Conservation (phyloP, 1,284 basidiomycete species). For the Ustilago tritici region DNA sequence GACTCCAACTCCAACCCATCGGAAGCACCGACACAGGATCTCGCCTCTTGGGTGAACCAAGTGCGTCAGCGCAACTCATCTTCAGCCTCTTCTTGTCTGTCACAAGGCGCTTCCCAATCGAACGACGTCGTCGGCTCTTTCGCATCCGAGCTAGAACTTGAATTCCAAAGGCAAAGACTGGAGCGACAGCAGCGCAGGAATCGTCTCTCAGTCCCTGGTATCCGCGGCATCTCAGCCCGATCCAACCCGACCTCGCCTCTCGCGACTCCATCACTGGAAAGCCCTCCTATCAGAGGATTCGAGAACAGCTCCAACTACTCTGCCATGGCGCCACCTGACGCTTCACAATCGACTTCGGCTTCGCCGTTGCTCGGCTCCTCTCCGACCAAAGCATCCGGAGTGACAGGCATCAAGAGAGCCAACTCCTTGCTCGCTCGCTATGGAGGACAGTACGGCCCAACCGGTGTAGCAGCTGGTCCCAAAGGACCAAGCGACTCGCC, state of each 20-base stretch:
- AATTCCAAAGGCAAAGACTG: constrained; percentile 41
- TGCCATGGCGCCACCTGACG: constrained; percentile 31
- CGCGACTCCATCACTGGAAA: constrained; percentile 30
- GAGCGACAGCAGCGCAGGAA: constrained; percentile 43
- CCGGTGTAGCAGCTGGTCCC: constrained; percentile 57
- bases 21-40: constrained; percentile 36
- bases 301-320: constrained; percentile 5
- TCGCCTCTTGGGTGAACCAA: constrained; percentile 46
- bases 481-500: constrained; percentile 41
- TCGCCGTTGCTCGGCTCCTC: constrained; percentile 41
- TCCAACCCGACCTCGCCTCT: constrained; percentile 40
- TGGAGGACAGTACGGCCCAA: constrained; percentile 67
- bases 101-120: constrained; percentile 6
- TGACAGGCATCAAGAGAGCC: constrained; percentile 42
- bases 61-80: constrained; percentile 46
- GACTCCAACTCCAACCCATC: constrained; percentile 9
- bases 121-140: constrained; percentile 14
- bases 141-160: constrained; percentile 40
- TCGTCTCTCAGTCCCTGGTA: constrained; percentile 39
- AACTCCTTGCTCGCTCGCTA: constrained; percentile 63
- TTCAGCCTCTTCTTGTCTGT: constrained; percentile 17
- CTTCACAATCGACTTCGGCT: constrained; percentile 25
- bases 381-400: constrained; percentile 41
- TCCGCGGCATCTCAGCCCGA: constrained; percentile 42
- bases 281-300: constrained; percentile 7